phyloP scores from a whole-genome alignment of 192 early-diverging fungal species.

The Backusella macrospora region DNA sequence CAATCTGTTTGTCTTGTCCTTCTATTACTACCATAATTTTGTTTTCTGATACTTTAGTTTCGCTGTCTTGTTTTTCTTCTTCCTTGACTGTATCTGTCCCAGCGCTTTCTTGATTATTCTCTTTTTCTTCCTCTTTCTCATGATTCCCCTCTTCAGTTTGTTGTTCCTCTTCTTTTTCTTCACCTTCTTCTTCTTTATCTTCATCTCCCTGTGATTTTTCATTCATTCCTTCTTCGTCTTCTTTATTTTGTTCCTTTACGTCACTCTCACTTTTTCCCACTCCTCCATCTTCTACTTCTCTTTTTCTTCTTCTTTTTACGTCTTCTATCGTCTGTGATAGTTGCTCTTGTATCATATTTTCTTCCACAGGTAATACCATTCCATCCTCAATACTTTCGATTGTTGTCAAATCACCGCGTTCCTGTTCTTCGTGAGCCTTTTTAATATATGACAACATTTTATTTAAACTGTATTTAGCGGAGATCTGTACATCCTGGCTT shows the following conservation, averaged over 20 bases:
- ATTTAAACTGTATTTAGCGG: slow-evolving; percentile 40
- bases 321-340: slow-evolving; percentile 4
- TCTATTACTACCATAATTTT: background rate
- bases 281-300: background rate
- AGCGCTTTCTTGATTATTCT: background rate
- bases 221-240: background rate
- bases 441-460: slow-evolving; percentile 10
- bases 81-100: background rate
- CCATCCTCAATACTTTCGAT: slow-evolving; percentile 52
- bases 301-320: background rate
- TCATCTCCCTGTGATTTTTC: background rate
- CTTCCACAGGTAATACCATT: slow-evolving; percentile 85
- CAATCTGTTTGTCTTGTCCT: background rate
- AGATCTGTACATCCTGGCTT: slow-evolving; percentile 85
- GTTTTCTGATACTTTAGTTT: background rate
- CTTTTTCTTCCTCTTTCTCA: background rate
- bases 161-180: background rate
- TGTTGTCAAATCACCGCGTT: background rate
- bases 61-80: background rate
- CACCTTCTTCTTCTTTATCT: background rate
- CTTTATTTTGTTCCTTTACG: background rate
- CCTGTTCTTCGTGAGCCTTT: background rate
- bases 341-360: slow-evolving; percentile 74
- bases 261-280: background rate
- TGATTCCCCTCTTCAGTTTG: background rate